These are phyloP conservation scores for Dioscorea cayenensis DNA, from an alignment of 116 monocot species.

Conservation along the genomic window DNA sequence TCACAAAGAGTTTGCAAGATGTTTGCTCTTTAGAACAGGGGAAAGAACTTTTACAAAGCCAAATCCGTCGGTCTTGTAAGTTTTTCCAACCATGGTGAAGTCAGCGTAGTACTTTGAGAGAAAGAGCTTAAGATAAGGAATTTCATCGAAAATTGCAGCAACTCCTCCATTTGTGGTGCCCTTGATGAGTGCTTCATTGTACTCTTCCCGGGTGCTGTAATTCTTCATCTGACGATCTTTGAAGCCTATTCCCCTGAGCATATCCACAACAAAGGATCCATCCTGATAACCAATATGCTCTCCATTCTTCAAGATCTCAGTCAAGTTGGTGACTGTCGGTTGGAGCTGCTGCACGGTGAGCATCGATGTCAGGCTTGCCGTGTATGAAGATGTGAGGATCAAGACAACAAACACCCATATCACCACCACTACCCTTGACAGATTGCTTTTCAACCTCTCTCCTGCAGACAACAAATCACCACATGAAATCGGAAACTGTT, in stretches of 20 bases:
- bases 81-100: constrained; percentile 19
- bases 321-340: constrained; percentile 39
- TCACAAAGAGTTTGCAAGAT: no score
- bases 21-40: no score
- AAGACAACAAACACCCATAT: constrained; percentile 68
- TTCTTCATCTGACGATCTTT: constrained; percentile 9
- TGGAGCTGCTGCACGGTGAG: constrained; percentile 63
- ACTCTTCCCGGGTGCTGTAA: constrained; percentile 4
- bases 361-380: constrained; percentile 61
- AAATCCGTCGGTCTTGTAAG: constrained; percentile 27
- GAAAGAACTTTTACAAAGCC: constrained; percentile 33
- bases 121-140: constrained; percentile 29
- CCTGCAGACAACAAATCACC: constrained; percentile 18
- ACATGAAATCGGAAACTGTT: not conserved
- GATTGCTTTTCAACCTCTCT: constrained; percentile 45
- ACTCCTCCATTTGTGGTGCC: constrained; percentile 28
- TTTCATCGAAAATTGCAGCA: constrained; percentile 25
- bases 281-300: constrained; percentile 45
- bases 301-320: constrained; percentile 38
- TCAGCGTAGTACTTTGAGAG: constrained; percentile 7
- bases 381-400: constrained; percentile 62
- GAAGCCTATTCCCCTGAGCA: constrained; percentile 8
- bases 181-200: constrained; percentile 11
- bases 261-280: constrained; percentile 21
- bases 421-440: constrained; percentile 47